Percentiles rank a stretch among this genome's conserved stretches.
Conservation (phyloP, 2,329 filamentous ascomycete species). For the Ophiostoma himal-ulmi region DNA sequence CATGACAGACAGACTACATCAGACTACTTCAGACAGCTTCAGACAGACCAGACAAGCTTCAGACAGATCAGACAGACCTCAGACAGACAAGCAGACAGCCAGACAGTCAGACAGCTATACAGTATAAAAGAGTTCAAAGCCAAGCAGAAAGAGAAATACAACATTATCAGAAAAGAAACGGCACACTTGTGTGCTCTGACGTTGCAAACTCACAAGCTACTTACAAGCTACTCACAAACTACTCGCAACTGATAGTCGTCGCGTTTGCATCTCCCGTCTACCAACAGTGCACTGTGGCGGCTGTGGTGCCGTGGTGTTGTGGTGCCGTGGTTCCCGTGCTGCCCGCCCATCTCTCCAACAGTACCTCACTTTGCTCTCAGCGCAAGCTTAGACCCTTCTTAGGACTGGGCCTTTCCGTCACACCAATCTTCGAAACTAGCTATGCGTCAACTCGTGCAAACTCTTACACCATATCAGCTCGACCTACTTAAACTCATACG, state of each 20-base stretch:
- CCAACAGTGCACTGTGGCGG: neutral
- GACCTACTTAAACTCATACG: neutral
- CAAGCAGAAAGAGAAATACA: conserved; percentile 25
- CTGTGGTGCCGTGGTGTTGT: neutral
- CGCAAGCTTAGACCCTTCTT: neutral
- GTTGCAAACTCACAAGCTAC: neutral
- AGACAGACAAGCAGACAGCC: conserved; percentile 15
- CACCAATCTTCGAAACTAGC: neutral
- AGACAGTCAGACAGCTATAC: conserved; percentile 26
- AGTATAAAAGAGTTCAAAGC: conserved; percentile 12
- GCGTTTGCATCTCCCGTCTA: neutral
- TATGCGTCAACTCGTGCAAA: neutral
- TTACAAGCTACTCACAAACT: neutral
- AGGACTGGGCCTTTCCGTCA: neutral
- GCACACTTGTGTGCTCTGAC: conserved; percentile 3
- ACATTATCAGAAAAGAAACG: conserved; percentile 2
- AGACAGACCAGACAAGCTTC: conserved; percentile 24
- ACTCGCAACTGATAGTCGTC: neutral
- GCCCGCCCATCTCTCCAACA: neutral
- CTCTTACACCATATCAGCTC: neutral
- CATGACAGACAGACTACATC: conserved; percentile 40
- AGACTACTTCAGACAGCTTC: conserved; percentile 52
- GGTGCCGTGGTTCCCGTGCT: neutral
- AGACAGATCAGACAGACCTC: conserved; percentile 22
- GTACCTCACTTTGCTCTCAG: neutral